A percentile compares a stretch with the other conserved stretches of the same genome.
phyloP scores from a whole-genome alignment of 2,329 filamentous ascomycete species.

The Metarhizium guizhouense region DNA sequence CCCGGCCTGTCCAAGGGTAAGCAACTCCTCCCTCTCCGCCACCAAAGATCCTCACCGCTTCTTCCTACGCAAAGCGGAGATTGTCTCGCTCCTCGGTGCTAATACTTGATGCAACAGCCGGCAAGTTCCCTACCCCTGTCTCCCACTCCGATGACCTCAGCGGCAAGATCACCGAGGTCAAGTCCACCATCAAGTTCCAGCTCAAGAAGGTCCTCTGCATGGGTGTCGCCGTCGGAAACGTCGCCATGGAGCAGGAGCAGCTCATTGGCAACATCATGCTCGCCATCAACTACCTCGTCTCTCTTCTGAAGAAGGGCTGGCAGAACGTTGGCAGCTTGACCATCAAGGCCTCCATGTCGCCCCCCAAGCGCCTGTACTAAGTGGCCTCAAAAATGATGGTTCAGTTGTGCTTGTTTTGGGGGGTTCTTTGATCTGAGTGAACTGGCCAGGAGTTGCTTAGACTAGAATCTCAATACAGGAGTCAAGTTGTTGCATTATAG shows the following conservation, averaged over 20 bases:
- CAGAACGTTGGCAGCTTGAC: constrained; percentile 99
- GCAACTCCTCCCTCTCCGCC: constrained; percentile 28
- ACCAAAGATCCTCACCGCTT: neutral
- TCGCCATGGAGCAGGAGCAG: constrained; percentile 94
- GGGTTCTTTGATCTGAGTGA: neutral
- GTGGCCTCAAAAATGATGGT: constrained; percentile 10
- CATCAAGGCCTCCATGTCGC: constrained; percentile 99
- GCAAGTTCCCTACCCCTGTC: constrained; percentile 99
- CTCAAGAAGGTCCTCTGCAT: constrained; percentile 99
- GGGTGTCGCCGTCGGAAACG: constrained; percentile 98
- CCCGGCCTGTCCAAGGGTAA: constrained; percentile 94
- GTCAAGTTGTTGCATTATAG: neutral
- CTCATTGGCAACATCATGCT: constrained; percentile 98
- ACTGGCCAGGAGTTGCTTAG: constrained; percentile 3
- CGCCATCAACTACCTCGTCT: constrained; percentile 99
- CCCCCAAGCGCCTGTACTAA: constrained; percentile 96
- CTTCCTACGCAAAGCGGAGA: neutral
- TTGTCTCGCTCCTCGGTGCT: constrained; percentile 6
- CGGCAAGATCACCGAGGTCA: constrained; percentile 97
- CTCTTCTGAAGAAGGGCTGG: constrained; percentile 99
- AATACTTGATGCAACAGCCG: constrained; percentile 46
- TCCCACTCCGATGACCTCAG: constrained; percentile 91
- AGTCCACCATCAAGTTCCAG: constrained; percentile 99
- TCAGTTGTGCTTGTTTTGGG: constrained; percentile 9
- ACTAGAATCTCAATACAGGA: constrained; percentile 6